Evolutionary conservation across 257 asterid species (phyloP), one percentile per base, ranked within the genome.

Genomic region (Solanum chilense): DNA sequence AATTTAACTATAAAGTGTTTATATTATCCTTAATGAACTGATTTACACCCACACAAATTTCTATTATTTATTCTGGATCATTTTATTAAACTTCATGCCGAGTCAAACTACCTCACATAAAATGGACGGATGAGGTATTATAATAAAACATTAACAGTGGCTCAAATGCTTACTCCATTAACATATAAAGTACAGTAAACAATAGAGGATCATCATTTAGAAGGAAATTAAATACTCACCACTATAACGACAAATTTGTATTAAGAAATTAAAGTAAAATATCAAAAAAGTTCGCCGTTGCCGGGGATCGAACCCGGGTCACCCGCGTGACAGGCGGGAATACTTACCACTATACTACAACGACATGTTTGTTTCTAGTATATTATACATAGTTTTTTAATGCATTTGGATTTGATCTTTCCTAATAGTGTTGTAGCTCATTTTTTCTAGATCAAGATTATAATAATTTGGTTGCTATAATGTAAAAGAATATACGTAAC

Each of bases 281-380:
- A 39, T 39, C n/a, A 7, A 37, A 37, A 37, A 0, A 37, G 6
- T 0, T 9, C 95, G 97, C 98, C 97, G 95, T 87, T 93, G 98
- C 98, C 97, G 95, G 98, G 97, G 98, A 94, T 95, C 95, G 97
- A 96, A 94, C 98, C 96, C 95, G 97, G 96, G 99, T 96, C 98
- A 88, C 96, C 95, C 96, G 97, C 96, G 97, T 95, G 97, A 95
- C 98, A 96, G 97, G 98, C 94, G 93, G 95, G 93, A 89, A 96
- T 39, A 42, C 47, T 11, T 10, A 3, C 13, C 47, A 44, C 47
- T 44, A 44, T 10, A 42, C 45, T 42, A 42, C 45, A 42, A 42
- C 45, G 45, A 42, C 45, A 42, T 42, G 4, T 18, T 18, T 56
- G 64, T 33, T 33, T 33, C 35, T 3, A 33, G 35, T 33, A 33